Base-by-base conservation (phyloP, 2,329 filamentous ascomycete species). In the Scopulariopsis brevicaulis region DNA sequence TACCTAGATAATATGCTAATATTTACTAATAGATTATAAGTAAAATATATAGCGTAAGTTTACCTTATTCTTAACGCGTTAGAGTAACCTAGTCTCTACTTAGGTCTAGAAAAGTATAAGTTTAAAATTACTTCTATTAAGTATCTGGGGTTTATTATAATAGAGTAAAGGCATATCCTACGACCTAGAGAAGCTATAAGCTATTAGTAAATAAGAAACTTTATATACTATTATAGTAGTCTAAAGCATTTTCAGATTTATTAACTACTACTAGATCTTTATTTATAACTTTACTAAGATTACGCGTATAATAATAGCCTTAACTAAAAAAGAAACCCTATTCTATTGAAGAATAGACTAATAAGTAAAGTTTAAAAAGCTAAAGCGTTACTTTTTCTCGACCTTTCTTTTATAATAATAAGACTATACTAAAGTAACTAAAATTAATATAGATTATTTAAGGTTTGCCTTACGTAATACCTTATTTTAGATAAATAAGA, bases 191-290 rank as follows among this genome's bases (percentile, higher is more conserved):
- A 55, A 55, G 35, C 35, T 55, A 43, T 55, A 43, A 43, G n/a
- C 20, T 43, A 55, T 55, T 7, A 20, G 22, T 24, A 24, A 55
- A 24, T 55, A 55, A 15, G 46, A 43, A 4, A 2, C n/a, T 22
- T 18, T 43, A 20, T 22, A 10, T 24, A 37, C 14, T n/a, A 25
- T 24, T 20, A 55, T 22, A 43, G 20, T 3, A 10, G 15, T 55
- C 1, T 43, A 55, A 4, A 55, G 53, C 22, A 43, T 25, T 10
- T n/a, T 43, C 4, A n/a, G 37, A n/a, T 43, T 43, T 15, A 15
- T 10, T 43, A 43, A 43, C 37, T 55, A 55, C 37, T 55, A 55
- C 6, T 40, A 55, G 22, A 40, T 55, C 43, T 55, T 55, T 55
- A 55, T 43, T 20, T 24, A 43, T 22, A 25, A 55, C 12, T 55